Conservation (phyloP, 2,329 filamentous ascomycete species). For the Trichoderma atroviride region DNA sequence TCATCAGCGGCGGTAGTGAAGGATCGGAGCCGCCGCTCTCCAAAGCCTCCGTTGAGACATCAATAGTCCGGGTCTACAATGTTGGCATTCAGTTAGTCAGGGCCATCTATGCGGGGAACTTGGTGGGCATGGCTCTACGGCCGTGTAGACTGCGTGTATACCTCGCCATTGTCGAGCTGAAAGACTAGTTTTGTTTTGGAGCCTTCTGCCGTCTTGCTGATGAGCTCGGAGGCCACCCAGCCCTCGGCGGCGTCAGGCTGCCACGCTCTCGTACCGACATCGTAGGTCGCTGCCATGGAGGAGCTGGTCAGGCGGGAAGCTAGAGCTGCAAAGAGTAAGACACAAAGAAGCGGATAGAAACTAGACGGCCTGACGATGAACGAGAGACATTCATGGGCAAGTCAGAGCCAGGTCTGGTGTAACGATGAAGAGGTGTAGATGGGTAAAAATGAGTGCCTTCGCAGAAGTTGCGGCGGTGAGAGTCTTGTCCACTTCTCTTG, state of each 20-base stretch:
- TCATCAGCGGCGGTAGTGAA: constrained; percentile 90
- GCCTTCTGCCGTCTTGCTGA: constrained; percentile 80
- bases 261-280: constrained; percentile 97
- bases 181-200: constrained; percentile 88
- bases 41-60: constrained; percentile 75
- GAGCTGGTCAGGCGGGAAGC: constrained; percentile 22
- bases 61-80: constrained; percentile 72
- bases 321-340: constrained; percentile 23
- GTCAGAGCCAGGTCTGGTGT: constrained; percentile 6
- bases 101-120: not conserved
- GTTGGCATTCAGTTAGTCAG: constrained; percentile 27
- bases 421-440: constrained; percentile 3
- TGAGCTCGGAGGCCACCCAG: constrained; percentile 95
- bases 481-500: constrained; percentile 24
- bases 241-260: constrained; percentile 95
- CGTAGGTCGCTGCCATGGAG: constrained; percentile 88
- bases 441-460: constrained; percentile 28
- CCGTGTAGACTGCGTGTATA: constrained; percentile 44
- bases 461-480: constrained; percentile 26
- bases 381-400: constrained; percentile 26
- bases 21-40: constrained; percentile 71
- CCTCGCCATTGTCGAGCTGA: constrained; percentile 89
- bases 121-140: not conserved
- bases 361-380: constrained; percentile 22
- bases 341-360: constrained; percentile 2